phyloP scores from a whole-genome alignment of 257 asterid species.

The Anisodus tanguticus region DNA sequence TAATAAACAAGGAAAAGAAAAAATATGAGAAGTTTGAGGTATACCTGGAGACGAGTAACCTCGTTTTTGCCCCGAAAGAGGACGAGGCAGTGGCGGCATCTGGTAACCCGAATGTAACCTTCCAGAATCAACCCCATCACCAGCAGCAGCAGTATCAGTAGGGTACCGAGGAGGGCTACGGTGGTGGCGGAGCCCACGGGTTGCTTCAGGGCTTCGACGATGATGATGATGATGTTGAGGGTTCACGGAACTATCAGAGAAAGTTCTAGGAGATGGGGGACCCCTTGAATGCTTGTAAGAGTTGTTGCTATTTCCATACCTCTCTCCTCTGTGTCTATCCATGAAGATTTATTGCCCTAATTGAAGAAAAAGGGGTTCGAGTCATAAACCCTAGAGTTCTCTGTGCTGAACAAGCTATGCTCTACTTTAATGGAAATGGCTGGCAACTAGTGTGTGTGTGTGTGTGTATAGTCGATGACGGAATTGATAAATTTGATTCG shows the following conservation, averaged over 20 bases:
- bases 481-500: not conserved
- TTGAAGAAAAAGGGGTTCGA: not conserved
- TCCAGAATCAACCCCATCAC: constrained; percentile 43
- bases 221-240: constrained; percentile 15
- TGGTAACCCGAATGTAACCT: constrained; percentile 51
- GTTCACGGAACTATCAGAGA: constrained; percentile 43
- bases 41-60: constrained; percentile 76
- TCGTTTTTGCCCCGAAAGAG: constrained; percentile 76
- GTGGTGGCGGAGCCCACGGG: constrained; percentile 22
- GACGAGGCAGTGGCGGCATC: constrained; percentile 37
- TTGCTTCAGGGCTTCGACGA: constrained; percentile 25
- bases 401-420: not conserved
- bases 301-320: constrained; percentile 42
- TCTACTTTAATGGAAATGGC: not conserved
- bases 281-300: constrained; percentile 30
- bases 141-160: constrained; percentile 40
- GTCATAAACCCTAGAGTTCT: constrained; percentile 5
- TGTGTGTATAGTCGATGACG: not conserved
- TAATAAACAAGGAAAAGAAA: not conserved
- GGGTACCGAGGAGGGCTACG: constrained; percentile 53
- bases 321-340: constrained; percentile 64
- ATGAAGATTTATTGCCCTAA: constrained; percentile 30
- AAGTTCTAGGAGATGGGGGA: constrained; percentile 25
- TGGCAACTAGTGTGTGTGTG: not conserved
- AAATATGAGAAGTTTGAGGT: not conserved